Percentiles rank a stretch among this genome's conserved stretches.
Evolutionary conservation across 2,329 filamentous ascomycete species (phyloP).

Genomic region (Nigrospora osmanthi): DNA sequence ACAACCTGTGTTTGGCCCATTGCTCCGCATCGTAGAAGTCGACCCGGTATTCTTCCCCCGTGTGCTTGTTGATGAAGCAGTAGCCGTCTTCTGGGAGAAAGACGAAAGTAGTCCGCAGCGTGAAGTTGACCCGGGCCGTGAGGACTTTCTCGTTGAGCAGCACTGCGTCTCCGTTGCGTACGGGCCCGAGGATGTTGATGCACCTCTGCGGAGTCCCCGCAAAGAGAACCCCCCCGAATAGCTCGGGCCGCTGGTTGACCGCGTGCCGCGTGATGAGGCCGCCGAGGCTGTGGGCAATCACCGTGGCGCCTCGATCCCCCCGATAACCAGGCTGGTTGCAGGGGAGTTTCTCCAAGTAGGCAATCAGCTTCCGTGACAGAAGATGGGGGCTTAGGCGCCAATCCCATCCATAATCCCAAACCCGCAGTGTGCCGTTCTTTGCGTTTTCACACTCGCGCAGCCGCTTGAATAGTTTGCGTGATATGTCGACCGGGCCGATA

Average conservation of each 20-base stretch:
- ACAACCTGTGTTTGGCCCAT: conserved; percentile 73
- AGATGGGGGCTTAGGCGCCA: conserved; percentile 82
- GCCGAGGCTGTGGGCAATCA: conserved; percentile 82
- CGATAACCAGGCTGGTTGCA: conserved; percentile 56
- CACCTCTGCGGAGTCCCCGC: conserved; percentile 80
- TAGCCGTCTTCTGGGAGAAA: conserved; percentile 80
- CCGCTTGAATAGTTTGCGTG: conserved; percentile 71
- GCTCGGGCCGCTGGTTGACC: conserved; percentile 75
- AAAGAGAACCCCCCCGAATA: conserved; percentile 81
- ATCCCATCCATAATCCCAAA: conserved; percentile 92
- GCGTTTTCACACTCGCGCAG: conserved; percentile 68
- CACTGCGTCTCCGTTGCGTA: conserved; percentile 89
- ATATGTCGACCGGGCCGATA: conserved; percentile 87
- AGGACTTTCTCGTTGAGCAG: conserved; percentile 82
- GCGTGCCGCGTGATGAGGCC: conserved; percentile 83
- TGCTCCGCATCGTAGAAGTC: conserved; percentile 75
- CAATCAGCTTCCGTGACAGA: conserved; percentile 62
- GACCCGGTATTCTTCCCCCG: conserved; percentile 70
- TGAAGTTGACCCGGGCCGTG: conserved; percentile 90
- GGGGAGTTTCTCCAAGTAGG: conserved; percentile 65
- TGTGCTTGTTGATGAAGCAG: conserved; percentile 79
- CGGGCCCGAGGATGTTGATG: conserved; percentile 82
- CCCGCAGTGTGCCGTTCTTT: conserved; percentile 59
- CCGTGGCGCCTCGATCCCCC: conserved; percentile 60
- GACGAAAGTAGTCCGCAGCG: conserved; percentile 76